Base-by-base conservation (phyloP, 192 early-diverging fungal genomes). In the Dimargaris cristalligena region DNA sequence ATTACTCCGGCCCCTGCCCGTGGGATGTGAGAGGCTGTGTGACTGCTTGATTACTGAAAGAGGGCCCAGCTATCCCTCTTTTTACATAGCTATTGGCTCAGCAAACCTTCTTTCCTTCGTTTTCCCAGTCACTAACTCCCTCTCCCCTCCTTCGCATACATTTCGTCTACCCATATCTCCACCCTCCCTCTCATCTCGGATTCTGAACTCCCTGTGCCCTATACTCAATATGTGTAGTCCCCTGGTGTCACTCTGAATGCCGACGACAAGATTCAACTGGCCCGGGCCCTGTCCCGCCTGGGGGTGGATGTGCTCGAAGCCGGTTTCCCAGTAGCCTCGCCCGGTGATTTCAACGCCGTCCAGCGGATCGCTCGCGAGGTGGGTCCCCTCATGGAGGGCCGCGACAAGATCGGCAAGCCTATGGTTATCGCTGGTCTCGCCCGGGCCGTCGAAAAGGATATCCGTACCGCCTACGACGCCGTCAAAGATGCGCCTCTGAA, bases 261-360 rank as follows among this genome's bases (percentile, higher is more conserved):
- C 0, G 83, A 85, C 31, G 94, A 97, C 74, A 97, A 97, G 77
- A 73, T 97, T 44, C 87, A 89, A 67, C 94, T 97, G 58, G 94
- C 94, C 4, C 85, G 80, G 60, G 86, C 91, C 69, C 79, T 97
- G 23, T 90, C 94, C n/a, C 73, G 77, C 48, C 82, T 97, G 32
- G 94, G 94, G 51, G 92, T 97, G 51, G 88, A 97, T 70, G 82
- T 97, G 8, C 81, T 92, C 67, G 94, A 97, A 65, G 94, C 94
- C 6, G 94, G 94, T 4, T 97, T 94, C 68, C 94, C 94, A 0
- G 81, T 94, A 44, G 92, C 92, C 18, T 94, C 91, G 2, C 77
- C 80, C 6, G 94, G 92, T 47, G 94, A 97, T 71, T 97, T 94
- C 72, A 87, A 91, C 52, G 90, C 94, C 11, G 94, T 97, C 18